phyloP scores from a whole-genome alignment of 345 rosid genomes.

The Clarkia xantiana region DNA sequence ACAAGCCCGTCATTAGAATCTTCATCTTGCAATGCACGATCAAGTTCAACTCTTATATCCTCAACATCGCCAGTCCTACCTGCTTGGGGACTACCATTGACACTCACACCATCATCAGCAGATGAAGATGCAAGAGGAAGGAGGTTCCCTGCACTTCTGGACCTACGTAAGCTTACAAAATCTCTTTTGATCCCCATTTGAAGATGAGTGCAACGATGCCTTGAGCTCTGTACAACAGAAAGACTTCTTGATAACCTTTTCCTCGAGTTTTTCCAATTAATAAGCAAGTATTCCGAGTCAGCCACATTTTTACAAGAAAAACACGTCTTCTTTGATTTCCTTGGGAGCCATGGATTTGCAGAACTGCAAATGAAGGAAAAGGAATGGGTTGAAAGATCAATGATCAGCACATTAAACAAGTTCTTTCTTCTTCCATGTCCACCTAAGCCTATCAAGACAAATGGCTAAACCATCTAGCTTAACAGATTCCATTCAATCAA shows the following conservation, averaged over 20 bases:
- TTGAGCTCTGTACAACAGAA: slow-evolving; percentile 20
- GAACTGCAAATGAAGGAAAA: slow-evolving; percentile 28
- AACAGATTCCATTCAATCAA: too few relatives aligned
- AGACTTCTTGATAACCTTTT: slow-evolving; percentile 22
- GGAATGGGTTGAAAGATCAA: background rate
- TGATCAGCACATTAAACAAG: too few relatives aligned
- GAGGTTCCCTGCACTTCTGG: slow-evolving; percentile 23
- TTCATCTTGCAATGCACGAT: slow-evolving; percentile 49
- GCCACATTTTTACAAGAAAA: slow-evolving; percentile 25
- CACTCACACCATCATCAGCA: slow-evolving; percentile 63
- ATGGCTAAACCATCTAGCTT: too few relatives aligned
- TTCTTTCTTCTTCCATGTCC: too few relatives aligned
- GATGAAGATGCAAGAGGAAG: slow-evolving; percentile 48
- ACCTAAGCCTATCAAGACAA: too few relatives aligned
- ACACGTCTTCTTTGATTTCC: slow-evolving; percentile 22
- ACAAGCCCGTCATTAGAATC: slow-evolving; percentile 60
- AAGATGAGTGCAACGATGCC: slow-evolving; percentile 8
- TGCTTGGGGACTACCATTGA: slow-evolving; percentile 46
- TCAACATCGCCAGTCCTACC: slow-evolving; percentile 41
- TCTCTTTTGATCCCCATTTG: slow-evolving; percentile 19
- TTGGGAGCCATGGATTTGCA: slow-evolving; percentile 32
- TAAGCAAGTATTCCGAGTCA: slow-evolving; percentile 25
- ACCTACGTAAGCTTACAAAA: slow-evolving; percentile 10
- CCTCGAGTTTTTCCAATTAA: slow-evolving; percentile 34
- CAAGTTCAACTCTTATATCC: slow-evolving; percentile 53